Evolutionary conservation across 2,329 filamentous ascomycete species (phyloP).

Genomic region (Verticillium nubilum): DNA sequence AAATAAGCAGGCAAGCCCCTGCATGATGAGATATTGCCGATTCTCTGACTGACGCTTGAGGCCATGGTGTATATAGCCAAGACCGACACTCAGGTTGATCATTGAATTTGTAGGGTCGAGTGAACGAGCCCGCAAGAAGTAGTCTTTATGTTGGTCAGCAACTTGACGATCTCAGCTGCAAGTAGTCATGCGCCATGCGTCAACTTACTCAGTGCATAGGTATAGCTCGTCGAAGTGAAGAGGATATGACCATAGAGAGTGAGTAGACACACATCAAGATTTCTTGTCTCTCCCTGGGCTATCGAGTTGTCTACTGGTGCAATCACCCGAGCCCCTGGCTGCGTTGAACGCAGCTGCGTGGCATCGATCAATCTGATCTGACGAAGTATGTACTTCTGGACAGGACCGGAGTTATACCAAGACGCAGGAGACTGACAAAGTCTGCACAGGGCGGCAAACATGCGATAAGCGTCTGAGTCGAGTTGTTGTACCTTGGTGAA

Average conservation of each 20-base stretch:
- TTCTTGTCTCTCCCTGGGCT: constrained; percentile 27
- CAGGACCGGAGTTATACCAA: constrained; percentile 74
- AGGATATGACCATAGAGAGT: constrained; percentile 89
- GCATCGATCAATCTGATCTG: constrained; percentile 88
- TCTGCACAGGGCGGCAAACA: constrained; percentile 74
- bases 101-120: constrained; percentile 72
- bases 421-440: constrained; percentile 67
- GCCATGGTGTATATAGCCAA: constrained; percentile 82
- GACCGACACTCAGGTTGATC: constrained; percentile 74
- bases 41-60: constrained; percentile 89
- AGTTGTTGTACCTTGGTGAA: constrained; percentile 80
- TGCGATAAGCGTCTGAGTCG: constrained; percentile 74
- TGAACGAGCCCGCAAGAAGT: constrained; percentile 74
- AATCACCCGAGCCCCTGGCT: constrained; percentile 21
- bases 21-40: constrained; percentile 78
- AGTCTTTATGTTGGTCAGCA: constrained; percentile 42
- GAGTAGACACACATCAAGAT: constrained; percentile 74
- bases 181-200: neutral
- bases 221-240: constrained; percentile 76
- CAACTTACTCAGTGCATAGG: constrained; percentile 67
- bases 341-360: constrained; percentile 22
- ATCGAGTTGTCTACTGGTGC: constrained; percentile 17
- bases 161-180: neutral
- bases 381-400: constrained; percentile 85
- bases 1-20: constrained; percentile 77